Base-by-base conservation (phyloP, 352 stramenopile genomes). In the Globisporangium cystogenes region DNA sequence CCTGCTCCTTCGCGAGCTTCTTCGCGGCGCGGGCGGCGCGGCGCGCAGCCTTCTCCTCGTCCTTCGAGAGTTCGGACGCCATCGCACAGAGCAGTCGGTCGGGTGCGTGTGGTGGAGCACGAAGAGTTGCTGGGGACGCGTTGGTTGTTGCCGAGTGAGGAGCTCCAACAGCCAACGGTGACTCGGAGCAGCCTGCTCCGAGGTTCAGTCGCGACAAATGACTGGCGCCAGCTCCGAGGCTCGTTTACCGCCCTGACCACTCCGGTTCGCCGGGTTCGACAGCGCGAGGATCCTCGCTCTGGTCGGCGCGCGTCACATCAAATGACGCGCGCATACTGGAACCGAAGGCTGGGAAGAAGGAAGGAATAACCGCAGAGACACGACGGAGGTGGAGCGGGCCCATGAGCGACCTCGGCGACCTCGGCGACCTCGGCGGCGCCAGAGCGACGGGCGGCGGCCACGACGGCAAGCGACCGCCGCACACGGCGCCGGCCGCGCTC, bases 1-100 rank as follows among this genome's bases (percentile, higher is more conserved):
- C 80, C 36, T 74, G 73, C 47, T 74, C 33, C 60, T 82, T 83
- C 15, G 70, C 73, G 1, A 64, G 59, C 64, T 82, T 86, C 59
- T 74, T 76, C 26, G 76, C 73, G 8, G 64, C 40, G 20, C 40
- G 40, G 20, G 40, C 40, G 20, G 40, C 40, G n/a, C 40, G 40
- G 20, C 40, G 40, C 20, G 40, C 40, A 14, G 23, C 65, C 63
- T 86, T 88, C 55, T 83, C 73, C 54, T 82, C 77, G 55, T 88
- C 79, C 33, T 66, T 75, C 26, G 65, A 71, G 46, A 79, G 53
- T 41, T 53, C 53, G 39, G 53, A 47, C 44, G 53, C 53, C 53
- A 59, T 59, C 15, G 43, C 21, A n/a, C n/a, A n/a, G n/a, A 33
- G 15, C 50, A 44, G 43, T 18, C 33, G 7, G 51, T 27, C 48